Evolutionary conservation across 1,284 basidiomycete species (phyloP).

Genomic region (Ustilago shanxiensis): DNA sequence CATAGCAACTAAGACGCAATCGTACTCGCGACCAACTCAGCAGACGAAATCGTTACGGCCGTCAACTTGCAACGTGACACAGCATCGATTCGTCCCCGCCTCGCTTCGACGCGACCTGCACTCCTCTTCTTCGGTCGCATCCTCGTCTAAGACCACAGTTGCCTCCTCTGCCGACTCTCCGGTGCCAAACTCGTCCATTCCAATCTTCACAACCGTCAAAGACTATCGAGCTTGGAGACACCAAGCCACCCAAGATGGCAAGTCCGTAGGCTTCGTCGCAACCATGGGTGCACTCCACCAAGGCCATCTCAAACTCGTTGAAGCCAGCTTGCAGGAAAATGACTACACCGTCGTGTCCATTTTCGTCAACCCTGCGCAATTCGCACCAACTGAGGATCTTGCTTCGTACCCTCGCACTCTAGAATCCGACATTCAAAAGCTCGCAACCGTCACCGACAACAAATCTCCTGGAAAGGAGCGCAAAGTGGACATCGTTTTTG

Average conservation of each 20-base stretch:
- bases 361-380: slow-evolving; percentile 98
- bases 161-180: slow-evolving; percentile 36
- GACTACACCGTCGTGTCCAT: slow-evolving; percentile 92
- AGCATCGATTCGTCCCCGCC: slow-evolving; percentile 7
- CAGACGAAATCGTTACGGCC: background rate
- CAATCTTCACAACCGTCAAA: slow-evolving; percentile 80
- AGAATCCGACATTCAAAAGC: slow-evolving; percentile 55
- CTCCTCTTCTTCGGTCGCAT: background rate
- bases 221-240: slow-evolving; percentile 83
- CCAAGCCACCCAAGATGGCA: slow-evolving; percentile 72
- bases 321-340: slow-evolving; percentile 80
- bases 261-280: slow-evolving; percentile 85
- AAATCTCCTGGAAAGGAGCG: slow-evolving; percentile 2
- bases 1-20: background rate
- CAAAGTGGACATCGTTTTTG: slow-evolving; percentile 50
- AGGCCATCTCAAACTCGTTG: slow-evolving; percentile 85
- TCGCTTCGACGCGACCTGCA: slow-evolving; percentile 4
- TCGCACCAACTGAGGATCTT: slow-evolving; percentile 94
- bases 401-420: slow-evolving; percentile 87
- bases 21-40: background rate
- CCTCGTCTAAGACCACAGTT: slow-evolving; percentile 11
- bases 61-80: background rate
- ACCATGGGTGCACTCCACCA: slow-evolving; percentile 98
- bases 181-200: slow-evolving; percentile 75
- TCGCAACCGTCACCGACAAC: slow-evolving; percentile 37